Evolutionary conservation across 1,284 basidiomycete genomes (phyloP), one percentile per base, ranked within the genome.

Genomic region (Testicularia cyperi): DNA sequence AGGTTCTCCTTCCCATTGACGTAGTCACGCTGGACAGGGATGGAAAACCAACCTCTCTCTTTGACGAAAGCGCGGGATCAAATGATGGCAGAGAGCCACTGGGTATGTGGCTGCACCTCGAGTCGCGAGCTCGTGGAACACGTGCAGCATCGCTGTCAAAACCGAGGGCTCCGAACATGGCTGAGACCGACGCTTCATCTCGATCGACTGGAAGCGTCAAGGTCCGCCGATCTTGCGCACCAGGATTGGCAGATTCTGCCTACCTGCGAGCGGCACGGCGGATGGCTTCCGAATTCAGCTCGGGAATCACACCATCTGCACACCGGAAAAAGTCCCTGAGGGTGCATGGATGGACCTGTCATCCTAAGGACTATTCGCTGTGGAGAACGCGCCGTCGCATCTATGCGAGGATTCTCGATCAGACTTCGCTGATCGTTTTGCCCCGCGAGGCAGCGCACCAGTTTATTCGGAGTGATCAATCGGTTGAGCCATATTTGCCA

Each of bases 1-100:
- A 62, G 21, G 38, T 54, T 26, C 26, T 28, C 8, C 21, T 56
- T 10, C 58, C 58, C 13, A 14, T 62, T 3, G 57, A 55, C 26
- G 31, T 38, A 8, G 35, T 37, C 7, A 15, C 15, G 24, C 12
- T 32, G 12, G 14, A 19, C 5, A 6, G 16, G 7, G 15, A 16
- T 18, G 8, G 18, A 15, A 14, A 18, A 5, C 7, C 8, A 16
- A 7, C 8, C 18, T 35, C 33, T 20, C 6, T 51, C 24, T 43
- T 37, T 18, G 27, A 5, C 2, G n/a, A n/a, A n/a, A n/a, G n/a
- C n/a, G n/a, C n/a, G n/a, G n/a, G n/a, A n/a, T n/a, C n/a, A n/a
- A n/a, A n/a, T n/a, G n/a, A n/a, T n/a, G n/a, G n/a, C n/a, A n/a
- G n/a, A n/a, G n/a, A n/a, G n/a, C n/a, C n/a, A n/a, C n/a, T n/a